Evolutionary conservation across 805 yeast genomes (phyloP), one percentile per base, ranked within the genome.

Genomic region (Wickerhamiella allomyrinae): DNA sequence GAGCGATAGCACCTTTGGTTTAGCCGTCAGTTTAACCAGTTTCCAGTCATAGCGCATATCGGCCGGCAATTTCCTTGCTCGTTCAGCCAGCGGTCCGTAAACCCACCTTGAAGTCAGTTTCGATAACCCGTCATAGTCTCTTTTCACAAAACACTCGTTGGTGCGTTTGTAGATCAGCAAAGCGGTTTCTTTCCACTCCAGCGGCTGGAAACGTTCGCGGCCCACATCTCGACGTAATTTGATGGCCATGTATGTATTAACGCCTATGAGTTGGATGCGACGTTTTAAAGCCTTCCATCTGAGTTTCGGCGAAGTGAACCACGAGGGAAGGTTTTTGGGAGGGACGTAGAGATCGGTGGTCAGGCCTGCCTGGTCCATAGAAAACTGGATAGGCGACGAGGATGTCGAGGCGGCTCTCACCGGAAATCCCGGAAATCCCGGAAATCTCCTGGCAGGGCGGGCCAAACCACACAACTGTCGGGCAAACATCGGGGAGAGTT

Each of bases 111-210:
- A 69, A 19, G 76, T 63, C 13, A 60, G 54, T 34, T 66, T 63
- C 44, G 65, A 66, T 10, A 75, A 63, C 11, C 67, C 52, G 25
- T 59, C 63, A 37, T 84, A 55, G 48, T 77, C 55, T n/a, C 57
- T 52, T 15, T 66, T 57, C 2, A 94, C 89, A 66, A 87, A 87
- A 2, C 85, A 77, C 54, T 77, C 76, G 62, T 87, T 85, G n/a
- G 83, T 79, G 44, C 73, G 73, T 22, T 79, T 80, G 58, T 76
- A 86, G 40, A 67, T 67, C 51, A 84, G 84, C 51, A 87, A 76
- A 7, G 94, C 94, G 23, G 70, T 70, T 60, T 85, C 89, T 59
- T 82, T 83, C 95, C 95, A 87, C 46, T 76, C 71, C 17, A 75
- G 57, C 49, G 79, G 79, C 34, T 46, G 51, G 49, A 53, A 53